A percentile compares a stretch with the other conserved stretches of the same genome.
Evolutionary conservation across 805 yeast genomes (phyloP).

Genomic region (Yamadazyma ubonensis): DNA sequence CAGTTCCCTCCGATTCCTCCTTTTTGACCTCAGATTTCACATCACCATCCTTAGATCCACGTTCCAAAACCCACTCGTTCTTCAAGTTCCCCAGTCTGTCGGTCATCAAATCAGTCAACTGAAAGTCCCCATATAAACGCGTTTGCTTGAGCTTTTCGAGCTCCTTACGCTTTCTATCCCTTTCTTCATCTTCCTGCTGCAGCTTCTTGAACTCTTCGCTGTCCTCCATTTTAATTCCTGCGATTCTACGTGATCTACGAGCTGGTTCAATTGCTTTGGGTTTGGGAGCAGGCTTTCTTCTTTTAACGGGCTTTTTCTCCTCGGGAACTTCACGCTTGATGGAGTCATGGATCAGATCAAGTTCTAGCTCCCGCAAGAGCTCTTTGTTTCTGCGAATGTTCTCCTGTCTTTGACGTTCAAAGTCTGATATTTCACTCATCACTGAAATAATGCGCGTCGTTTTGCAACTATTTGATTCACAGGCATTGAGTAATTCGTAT

Average conservation of each 20-base stretch:
- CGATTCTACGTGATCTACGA: constrained; percentile 75
- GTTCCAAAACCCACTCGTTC: constrained; percentile 30
- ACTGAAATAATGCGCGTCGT: constrained; percentile 3
- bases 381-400: constrained; percentile 84
- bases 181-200: constrained; percentile 37
- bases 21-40: constrained; percentile 11
- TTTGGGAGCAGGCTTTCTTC: constrained; percentile 24
- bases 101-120: constrained; percentile 56
- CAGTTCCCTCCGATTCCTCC: constrained; percentile 9
- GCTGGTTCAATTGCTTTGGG: constrained; percentile 46
- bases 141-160: constrained; percentile 52
- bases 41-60: no score
- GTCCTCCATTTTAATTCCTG: constrained; percentile 65
- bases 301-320: constrained; percentile 20
- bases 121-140: constrained; percentile 65
- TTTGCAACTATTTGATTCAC: no score
- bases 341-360: constrained; percentile 56
- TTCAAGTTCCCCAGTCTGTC: constrained; percentile 35
- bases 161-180: constrained; percentile 33
- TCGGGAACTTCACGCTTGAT: constrained; percentile 47
- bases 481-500: no score
- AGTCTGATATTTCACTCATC: constrained; percentile 49
- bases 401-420: constrained; percentile 68
- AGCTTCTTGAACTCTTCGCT: constrained; percentile 38
- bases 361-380: constrained; percentile 66